Evolutionary conservation across 2,329 filamentous ascomycete genomes (phyloP).

Genomic region (Colletotrichum truncatum): DNA sequence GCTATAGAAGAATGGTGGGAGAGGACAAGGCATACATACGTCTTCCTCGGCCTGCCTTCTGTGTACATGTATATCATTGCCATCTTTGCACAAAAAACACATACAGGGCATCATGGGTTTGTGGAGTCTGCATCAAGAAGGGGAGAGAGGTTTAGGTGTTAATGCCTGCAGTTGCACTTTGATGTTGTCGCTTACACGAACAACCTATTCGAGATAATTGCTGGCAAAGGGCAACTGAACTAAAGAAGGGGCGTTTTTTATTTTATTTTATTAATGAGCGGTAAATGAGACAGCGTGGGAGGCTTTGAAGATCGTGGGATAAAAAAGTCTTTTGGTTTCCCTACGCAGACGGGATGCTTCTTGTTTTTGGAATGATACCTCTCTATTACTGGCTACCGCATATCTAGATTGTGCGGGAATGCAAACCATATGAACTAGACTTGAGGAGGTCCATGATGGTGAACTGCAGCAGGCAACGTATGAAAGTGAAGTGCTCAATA

Average conservation of each 20-base stretch:
- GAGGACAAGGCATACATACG: background rate
- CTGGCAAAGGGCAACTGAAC: background rate
- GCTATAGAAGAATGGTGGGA: slow-evolving; percentile 4
- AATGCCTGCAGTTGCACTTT: background rate
- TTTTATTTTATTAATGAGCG: background rate
- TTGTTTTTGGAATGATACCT: slow-evolving; percentile 30
- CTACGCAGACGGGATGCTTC: background rate
- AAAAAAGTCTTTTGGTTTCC: background rate
- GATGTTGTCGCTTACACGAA: background rate
- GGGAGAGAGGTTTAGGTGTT: background rate
- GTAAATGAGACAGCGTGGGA: slow-evolving; percentile 3
- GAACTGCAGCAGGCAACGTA: no score
- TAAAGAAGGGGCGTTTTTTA: slow-evolving; percentile 19
- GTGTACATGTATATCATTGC: slow-evolving; percentile 21
- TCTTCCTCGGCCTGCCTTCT: background rate
- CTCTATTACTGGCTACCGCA: background rate
- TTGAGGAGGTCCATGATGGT: no score
- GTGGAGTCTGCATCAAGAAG: slow-evolving; percentile 21
- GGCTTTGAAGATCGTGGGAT: slow-evolving; percentile 33
- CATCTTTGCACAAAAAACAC: slow-evolving; percentile 11
- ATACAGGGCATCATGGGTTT: slow-evolving; percentile 9
- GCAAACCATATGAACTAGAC: background rate
- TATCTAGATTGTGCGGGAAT: slow-evolving; percentile 6
- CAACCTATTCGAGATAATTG: background rate
- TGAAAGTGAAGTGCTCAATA: no score